A percentile compares a stretch with the other conserved stretches of the same genome.
phyloP scores from a whole-genome alignment of 2,329 filamentous ascomycete species.

The Monosporascus sp. region DNA sequence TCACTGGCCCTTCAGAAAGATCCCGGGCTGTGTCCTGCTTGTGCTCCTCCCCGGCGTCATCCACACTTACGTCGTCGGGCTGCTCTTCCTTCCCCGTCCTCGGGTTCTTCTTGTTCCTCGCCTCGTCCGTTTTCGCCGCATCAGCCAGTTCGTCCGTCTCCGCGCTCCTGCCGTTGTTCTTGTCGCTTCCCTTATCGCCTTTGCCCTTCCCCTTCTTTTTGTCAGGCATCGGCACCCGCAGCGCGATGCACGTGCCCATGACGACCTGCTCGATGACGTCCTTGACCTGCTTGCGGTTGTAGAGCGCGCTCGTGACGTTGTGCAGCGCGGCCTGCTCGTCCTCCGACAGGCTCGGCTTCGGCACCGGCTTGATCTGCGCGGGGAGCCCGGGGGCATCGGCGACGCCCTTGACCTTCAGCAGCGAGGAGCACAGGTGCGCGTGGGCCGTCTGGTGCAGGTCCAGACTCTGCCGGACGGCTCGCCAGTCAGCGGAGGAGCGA shows the following conservation, averaged over 20 bases:
- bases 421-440: constrained; percentile 49
- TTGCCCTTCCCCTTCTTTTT: constrained; percentile 34
- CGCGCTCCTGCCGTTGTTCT: constrained; percentile 20
- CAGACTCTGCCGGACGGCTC: constrained; percentile 38
- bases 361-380: constrained; percentile 40
- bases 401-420: constrained; percentile 49
- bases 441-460: constrained; percentile 54
- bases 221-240: constrained; percentile 44
- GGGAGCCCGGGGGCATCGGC: constrained; percentile 47
- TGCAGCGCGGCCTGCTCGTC: constrained; percentile 48
- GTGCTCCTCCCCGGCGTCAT: constrained; percentile 18
- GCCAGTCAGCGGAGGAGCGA: constrained; percentile 3
- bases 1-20: constrained; percentile 19
- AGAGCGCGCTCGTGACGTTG: constrained; percentile 55
- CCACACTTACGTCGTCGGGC: constrained; percentile 8
- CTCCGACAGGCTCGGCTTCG: constrained; percentile 46
- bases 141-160: constrained; percentile 21
- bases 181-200: constrained; percentile 26
- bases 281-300: constrained; percentile 46
- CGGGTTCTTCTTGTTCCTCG: not conserved
- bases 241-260: constrained; percentile 40
- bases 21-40: constrained; percentile 17
- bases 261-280: constrained; percentile 44
- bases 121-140: constrained; percentile 13
- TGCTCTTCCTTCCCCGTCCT: constrained; percentile 11